Evolutionary conservation across 139 green algal species (phyloP).

Genomic region (Ulvella scutata): DNA sequence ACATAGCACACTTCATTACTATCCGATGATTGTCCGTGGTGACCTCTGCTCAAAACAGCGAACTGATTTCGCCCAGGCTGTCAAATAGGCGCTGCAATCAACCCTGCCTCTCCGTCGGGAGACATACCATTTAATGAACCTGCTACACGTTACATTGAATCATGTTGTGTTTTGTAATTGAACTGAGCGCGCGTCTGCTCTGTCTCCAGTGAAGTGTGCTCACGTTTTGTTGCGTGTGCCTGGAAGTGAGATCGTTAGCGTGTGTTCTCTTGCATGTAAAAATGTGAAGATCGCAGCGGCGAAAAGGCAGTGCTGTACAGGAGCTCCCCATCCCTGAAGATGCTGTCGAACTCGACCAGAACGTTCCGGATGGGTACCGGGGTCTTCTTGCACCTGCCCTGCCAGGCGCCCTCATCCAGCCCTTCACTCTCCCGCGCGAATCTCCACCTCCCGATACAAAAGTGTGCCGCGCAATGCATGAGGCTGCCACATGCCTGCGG

Average conservation of each 20-base stretch:
- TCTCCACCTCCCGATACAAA: conserved; percentile 13
- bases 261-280: conserved; percentile 6
- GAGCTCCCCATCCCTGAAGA: not conserved
- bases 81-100: too few species aligned
- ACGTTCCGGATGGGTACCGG: conserved; percentile 38
- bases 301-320: not conserved
- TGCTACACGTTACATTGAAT: too few species aligned
- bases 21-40: too few species aligned
- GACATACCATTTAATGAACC: not conserved
- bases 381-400: conserved; percentile 38
- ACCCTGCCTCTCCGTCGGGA: not conserved
- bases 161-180: too few species aligned
- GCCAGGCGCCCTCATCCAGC: conserved; percentile 29
- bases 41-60: too few species aligned
- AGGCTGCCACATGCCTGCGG: conserved; percentile 35
- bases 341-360: not conserved
- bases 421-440: conserved; percentile 10
- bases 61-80: too few species aligned
- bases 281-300: not conserved
- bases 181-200: too few species aligned
- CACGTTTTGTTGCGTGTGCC: too few species aligned
- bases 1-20: not conserved
- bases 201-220: too few species aligned
- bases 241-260: too few species aligned
- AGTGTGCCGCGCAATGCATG: conserved; percentile 21